These are phyloP conservation scores for Candida bentonensis DNA, from an alignment of 805 yeast genomes.

Conservation along the genomic window DNA sequence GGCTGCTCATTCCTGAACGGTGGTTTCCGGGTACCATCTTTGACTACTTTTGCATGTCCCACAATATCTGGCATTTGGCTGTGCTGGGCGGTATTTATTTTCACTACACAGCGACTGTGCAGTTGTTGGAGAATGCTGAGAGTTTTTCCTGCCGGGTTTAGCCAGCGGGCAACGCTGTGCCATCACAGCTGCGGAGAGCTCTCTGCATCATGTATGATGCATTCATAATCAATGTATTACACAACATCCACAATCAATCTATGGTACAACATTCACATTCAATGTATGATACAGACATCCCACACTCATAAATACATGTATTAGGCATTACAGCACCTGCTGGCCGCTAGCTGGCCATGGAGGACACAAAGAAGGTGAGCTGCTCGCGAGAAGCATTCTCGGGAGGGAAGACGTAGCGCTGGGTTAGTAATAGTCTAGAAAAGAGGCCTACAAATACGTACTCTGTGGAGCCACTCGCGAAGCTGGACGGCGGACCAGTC, in stretches of 20 bases:
- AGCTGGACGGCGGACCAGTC: slow-evolving; percentile 12
- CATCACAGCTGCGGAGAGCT: no score
- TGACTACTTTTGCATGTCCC: slow-evolving; percentile 66
- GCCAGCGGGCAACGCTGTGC: no score
- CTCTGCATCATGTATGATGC: no score
- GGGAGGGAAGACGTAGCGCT: slow-evolving; percentile 13
- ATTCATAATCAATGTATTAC: no score
- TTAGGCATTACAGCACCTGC: not conserved
- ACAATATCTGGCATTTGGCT: slow-evolving; percentile 87
- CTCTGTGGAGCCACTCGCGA: slow-evolving; percentile 9
- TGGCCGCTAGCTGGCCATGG: not conserved
- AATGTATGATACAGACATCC: no score
- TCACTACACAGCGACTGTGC: slow-evolving; percentile 67
- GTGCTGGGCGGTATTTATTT: slow-evolving; percentile 84
- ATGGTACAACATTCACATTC: no score
- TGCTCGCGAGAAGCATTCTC: slow-evolving; percentile 9
- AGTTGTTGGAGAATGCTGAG: slow-evolving; percentile 42
- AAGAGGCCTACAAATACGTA: slow-evolving; percentile 5
- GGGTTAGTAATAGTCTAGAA: not conserved
- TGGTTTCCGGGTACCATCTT: slow-evolving; percentile 29
- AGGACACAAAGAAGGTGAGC: slow-evolving; percentile 1
- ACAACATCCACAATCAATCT: no score
- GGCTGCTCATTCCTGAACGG: slow-evolving; percentile 78
- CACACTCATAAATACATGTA: no score
- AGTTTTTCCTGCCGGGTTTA: slow-evolving; percentile 10